Base-by-base conservation (phyloP, 2,329 filamentous ascomycete genomes). In the Madurella fahalii region DNA sequence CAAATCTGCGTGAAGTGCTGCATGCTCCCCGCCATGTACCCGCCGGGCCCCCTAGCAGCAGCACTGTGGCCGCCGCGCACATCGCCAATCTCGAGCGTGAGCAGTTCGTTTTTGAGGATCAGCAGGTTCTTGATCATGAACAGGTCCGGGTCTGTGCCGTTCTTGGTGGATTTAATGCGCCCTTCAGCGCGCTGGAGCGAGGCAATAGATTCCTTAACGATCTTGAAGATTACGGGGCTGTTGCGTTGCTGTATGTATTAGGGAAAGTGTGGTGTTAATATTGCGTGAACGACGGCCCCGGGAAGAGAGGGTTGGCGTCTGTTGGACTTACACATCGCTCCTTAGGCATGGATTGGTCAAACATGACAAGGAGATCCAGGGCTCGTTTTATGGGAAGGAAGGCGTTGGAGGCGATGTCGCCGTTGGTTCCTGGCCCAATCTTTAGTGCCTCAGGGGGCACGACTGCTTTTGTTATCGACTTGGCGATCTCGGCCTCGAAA, bases 101-200 rank as follows among this genome's bases (percentile, higher is more conserved):
- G 85, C 49, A 99, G 88, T 68, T 96, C 90, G 68, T 96, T 95
- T 71, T 97, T 97, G 49, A 99, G 82, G 47, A 96, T 86, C 47
- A 99, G 86, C 2, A 99, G 80, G 68, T 99, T 96, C 64, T 93
- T 94, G 64, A 99, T 86, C 66, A 96, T 85, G 72, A 99, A 99
- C 4, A 99, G 80, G 62, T 96, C 89, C 0, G 88, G 82, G 67
- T 97, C 91, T 7, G 86, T 68, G 18, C 80, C 77, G 34, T 37
- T 66, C 60, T 77, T 79, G 58, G 82, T 83, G 37, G 80, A 80
- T 53, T 84, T 81, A 62, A 95, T 86, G 57, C 82, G 82, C 5
- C 79, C 75, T 61, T 91, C 88, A 30, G 90, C 93, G 48, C 85
- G 81, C 59, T 91, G 83, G 16, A 99, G 81, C 3, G 92, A 91